These are phyloP conservation scores for Pyrenochaeta sp. DNA, from an alignment of 2,329 filamentous ascomycete species.

Conservation along the genomic window DNA sequence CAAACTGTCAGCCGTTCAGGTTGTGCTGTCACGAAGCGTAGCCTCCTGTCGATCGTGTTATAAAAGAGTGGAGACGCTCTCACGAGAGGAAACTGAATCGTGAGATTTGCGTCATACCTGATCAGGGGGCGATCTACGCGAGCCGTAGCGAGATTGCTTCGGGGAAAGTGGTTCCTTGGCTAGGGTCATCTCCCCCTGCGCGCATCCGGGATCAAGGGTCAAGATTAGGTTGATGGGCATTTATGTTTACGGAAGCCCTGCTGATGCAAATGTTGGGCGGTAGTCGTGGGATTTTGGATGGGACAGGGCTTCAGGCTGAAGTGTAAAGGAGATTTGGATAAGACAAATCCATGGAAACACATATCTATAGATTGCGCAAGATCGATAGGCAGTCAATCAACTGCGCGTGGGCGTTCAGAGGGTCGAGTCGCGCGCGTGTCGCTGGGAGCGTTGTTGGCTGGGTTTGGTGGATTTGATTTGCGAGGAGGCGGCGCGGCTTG, in stretches of 20 bases:
- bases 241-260: not conserved
- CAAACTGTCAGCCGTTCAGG: slow-evolving; percentile 1
- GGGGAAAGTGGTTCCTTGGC: slow-evolving; percentile 1
- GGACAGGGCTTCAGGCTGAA: slow-evolving; percentile 4
- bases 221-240: not conserved
- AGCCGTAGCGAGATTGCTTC: slow-evolving; percentile 2
- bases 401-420: slow-evolving; percentile 1
- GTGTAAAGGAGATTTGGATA: not conserved
- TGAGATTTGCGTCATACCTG: slow-evolving; percentile 14
- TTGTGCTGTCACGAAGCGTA: slow-evolving; percentile 5
- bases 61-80: slow-evolving; percentile 13
- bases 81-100: not conserved
- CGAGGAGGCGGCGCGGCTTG: slow-evolving; percentile 12
- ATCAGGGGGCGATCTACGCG: slow-evolving; percentile 5
- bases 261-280: slow-evolving; percentile 1
- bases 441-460: slow-evolving; percentile 12
- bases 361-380: slow-evolving; percentile 5
- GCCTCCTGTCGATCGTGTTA: slow-evolving; percentile 32
- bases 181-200: not conserved
- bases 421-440: slow-evolving; percentile 21
- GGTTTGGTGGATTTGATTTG: slow-evolving; percentile 13
- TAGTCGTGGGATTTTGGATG: not conserved
- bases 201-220: not conserved
- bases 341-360: not conserved
- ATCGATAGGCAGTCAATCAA: not conserved